These are phyloP conservation scores for Funneliformis geosporum DNA, from an alignment of 192 early-diverging fungal genomes.

Conservation along the genomic window DNA sequence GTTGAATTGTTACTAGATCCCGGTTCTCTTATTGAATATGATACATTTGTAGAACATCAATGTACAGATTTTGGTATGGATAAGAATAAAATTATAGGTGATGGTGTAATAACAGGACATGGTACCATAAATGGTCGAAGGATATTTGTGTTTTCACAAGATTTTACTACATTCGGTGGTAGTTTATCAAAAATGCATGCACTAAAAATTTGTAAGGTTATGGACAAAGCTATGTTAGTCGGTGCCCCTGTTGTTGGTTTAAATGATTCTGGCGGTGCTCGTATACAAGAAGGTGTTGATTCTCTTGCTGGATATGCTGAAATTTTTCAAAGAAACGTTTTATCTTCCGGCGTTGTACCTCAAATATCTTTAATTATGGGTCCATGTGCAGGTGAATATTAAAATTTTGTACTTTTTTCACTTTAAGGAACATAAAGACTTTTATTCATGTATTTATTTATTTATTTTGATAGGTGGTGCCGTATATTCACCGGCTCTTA, in stretches of 20 bases:
- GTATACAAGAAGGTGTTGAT: constrained; percentile 98
- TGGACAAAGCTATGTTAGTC: constrained; percentile 90
- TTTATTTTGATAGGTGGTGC: constrained; percentile 65
- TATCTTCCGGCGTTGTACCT: constrained; percentile 91
- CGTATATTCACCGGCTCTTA: constrained; percentile 96
- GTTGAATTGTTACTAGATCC: constrained; percentile 82
- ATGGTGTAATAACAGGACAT: constrained; percentile 95
- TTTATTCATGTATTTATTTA: not conserved
- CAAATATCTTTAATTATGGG: constrained; percentile 98
- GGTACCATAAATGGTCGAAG: constrained; percentile 90
- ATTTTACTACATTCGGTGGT: constrained; percentile 93
- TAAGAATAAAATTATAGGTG: constrained; percentile 77
- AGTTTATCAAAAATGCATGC: constrained; percentile 87
- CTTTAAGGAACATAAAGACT: not conserved
- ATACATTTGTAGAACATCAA: constrained; percentile 92
- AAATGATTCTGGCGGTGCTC: constrained; percentile 96
- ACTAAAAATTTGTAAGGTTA: constrained; percentile 89
- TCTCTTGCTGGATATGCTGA: constrained; percentile 95
- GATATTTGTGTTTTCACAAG: constrained; percentile 90
- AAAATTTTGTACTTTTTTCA: not conserved
- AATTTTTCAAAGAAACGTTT: constrained; percentile 91
- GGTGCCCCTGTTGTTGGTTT: constrained; percentile 95
- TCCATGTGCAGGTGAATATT: constrained; percentile 76
- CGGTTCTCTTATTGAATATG: constrained; percentile 87
- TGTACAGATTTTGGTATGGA: constrained; percentile 92